phyloP scores from a whole-genome alignment of 768 basidiomycete species.

The Pleurotus giganteus region DNA sequence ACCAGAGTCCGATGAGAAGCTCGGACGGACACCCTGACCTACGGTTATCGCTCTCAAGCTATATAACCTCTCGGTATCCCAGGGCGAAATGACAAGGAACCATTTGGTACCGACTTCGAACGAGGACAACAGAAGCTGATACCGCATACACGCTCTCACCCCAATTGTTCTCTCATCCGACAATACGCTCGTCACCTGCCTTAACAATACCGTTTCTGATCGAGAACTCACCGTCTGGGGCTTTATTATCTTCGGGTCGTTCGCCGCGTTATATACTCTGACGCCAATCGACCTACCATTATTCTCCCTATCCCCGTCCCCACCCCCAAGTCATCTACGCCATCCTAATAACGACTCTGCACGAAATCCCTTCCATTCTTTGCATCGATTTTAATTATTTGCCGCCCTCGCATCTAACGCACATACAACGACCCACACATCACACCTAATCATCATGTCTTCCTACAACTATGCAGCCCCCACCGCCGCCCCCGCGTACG shows the following conservation, averaged over 20 bases:
- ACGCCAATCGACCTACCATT: background rate
- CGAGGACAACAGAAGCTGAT: slow-evolving; percentile 8
- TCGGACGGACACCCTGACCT: slow-evolving; percentile 1
- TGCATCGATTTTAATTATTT: background rate
- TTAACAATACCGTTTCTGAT: slow-evolving; percentile 9
- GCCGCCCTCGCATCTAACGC: slow-evolving; percentile 3
- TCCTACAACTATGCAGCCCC: slow-evolving; percentile 39
- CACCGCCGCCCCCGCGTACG: slow-evolving; percentile 54
- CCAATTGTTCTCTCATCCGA: slow-evolving; percentile 7
- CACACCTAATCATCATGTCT: slow-evolving; percentile 44
- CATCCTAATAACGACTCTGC: slow-evolving; percentile 6
- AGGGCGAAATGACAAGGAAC: slow-evolving; percentile 11
- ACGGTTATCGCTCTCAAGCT: slow-evolving; percentile 11
- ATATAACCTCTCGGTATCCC: slow-evolving; percentile 26
- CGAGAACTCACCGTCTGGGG: background rate
- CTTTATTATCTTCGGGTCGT: slow-evolving; percentile 2
- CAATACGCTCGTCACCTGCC: slow-evolving; percentile 5
- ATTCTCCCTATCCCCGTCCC: background rate
- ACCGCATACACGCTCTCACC: slow-evolving; percentile 1
- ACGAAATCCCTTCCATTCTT: slow-evolving; percentile 7
- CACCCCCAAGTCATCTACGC: slow-evolving; percentile 1
- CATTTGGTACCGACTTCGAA: slow-evolving; percentile 10
- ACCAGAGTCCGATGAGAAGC: slow-evolving; percentile 1
- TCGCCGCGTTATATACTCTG: background rate
- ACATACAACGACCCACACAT: slow-evolving; percentile 9